phyloP scores from a whole-genome alignment of 768 basidiomycete genomes.

The Suillus sp. region DNA sequence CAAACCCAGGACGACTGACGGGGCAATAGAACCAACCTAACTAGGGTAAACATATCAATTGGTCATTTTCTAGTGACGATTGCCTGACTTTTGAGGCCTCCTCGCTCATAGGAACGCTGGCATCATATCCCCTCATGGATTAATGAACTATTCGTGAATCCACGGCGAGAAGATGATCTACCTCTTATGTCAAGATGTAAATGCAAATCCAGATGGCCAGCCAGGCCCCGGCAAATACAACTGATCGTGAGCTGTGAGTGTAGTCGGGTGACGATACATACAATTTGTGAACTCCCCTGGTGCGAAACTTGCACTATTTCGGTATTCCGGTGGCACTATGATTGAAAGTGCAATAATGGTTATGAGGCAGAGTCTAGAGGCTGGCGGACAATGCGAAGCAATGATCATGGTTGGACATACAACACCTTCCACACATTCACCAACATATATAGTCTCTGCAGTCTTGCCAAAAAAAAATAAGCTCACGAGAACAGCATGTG shows the following conservation, averaged over 20 bases:
- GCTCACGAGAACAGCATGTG: conserved; percentile 64
- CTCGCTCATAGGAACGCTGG: conserved; percentile 67
- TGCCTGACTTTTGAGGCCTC: conserved; percentile 68
- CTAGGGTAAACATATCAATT: too few relatives aligned
- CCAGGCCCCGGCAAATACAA: conserved; percentile 29
- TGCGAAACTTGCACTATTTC: conserved; percentile 41
- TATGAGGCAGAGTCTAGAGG: too few relatives aligned
- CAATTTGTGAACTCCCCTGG: conserved; percentile 39
- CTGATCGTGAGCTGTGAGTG: too few relatives aligned
- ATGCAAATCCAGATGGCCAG: conserved; percentile 48
- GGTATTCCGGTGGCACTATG: conserved; percentile 38
- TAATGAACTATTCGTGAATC: conserved; percentile 23
- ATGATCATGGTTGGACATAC: too few relatives aligned
- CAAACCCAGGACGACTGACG: conserved; percentile 62
- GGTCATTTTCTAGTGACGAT: conserved; percentile 28
- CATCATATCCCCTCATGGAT: conserved; percentile 41
- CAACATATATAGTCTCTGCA: conserved; percentile 35
- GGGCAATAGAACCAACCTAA: conserved; percentile 47
- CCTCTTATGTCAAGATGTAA: too few relatives aligned
- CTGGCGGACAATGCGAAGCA: too few relatives aligned
- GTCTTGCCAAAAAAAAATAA: conserved; percentile 56
- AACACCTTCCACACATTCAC: too few relatives aligned
- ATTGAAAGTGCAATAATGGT: conserved; percentile 46
- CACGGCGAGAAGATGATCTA: neutral
- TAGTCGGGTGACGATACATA: conserved; percentile 12